Base-by-base conservation (phyloP, 495 filamentous ascomycete genomes). In the Podospora didyma region DNA sequence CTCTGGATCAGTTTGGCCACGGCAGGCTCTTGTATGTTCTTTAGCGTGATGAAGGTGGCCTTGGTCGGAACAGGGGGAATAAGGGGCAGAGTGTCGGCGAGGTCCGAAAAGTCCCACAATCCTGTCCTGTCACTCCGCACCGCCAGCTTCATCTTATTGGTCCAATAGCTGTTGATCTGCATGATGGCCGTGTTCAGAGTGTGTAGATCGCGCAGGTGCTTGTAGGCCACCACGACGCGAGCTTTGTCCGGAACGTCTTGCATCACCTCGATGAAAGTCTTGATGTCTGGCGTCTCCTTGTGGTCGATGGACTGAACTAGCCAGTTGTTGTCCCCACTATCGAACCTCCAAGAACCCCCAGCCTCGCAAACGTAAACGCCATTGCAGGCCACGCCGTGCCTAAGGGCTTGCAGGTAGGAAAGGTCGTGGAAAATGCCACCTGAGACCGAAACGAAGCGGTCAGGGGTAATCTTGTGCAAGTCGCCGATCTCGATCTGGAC, bases 321-420 rank as follows among this genome's bases (percentile, higher is more conserved):
- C 92, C 93, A 97, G 6, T 95, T 94, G 34, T 87, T 89, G 53
- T 96, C 83, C 16, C 88, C 87, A 62, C 86, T 89, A 62, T 99
- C 94, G 50, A 97, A 89, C 49, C 90, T 85, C 76, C 97, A 99
- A 5, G 93, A 96, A 10, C 94, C 95, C 9, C 91, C 88, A 2
- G 95, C 89, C 69, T 99, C 94, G 66, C 92, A 97, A 44, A 96
- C 88, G 68, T 88, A 99, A 17, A 99, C 94, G 34, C 94, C 90
- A 62, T 90, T 88, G 57, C 87, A 87, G 3, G 94, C 83, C 42
- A 98, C 91, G 31, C 92, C 94, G 68, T 97, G 97, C 2, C 96
- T 78, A 4, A 95, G 87, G 14, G 95, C 89, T 68, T 96, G 89
- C 68, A 97, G 95, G 73, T 99, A 99, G 0, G 94, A 99, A 16